Evolutionary conservation across 2,329 filamentous ascomycete species (phyloP).

Genomic region (Bipolaris cookei): DNA sequence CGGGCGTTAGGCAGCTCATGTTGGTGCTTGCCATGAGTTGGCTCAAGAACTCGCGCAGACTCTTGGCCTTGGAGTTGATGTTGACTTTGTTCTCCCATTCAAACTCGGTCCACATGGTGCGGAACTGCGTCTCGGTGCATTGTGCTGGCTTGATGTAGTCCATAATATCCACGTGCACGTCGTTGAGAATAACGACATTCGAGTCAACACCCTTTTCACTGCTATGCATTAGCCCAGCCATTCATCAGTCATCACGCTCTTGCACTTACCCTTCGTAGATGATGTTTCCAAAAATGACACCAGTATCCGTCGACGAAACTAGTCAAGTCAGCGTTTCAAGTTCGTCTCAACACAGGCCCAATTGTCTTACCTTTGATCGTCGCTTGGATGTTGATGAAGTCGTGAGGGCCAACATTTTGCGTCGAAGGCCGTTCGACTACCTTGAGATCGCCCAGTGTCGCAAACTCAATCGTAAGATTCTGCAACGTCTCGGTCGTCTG

Average conservation of each 20-base stretch:
- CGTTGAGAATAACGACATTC: slow-evolving; percentile 96
- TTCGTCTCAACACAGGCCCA: not conserved
- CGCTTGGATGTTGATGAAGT: slow-evolving; percentile 97
- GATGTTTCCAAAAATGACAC: slow-evolving; percentile 98
- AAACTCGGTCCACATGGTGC: slow-evolving; percentile 99
- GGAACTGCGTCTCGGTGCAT: slow-evolving; percentile 97
- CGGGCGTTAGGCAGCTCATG: slow-evolving; percentile 96
- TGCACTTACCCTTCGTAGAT: slow-evolving; percentile 79
- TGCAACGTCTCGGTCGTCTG: slow-evolving; percentile 96
- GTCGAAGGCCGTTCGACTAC: slow-evolving; percentile 96
- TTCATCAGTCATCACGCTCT: not conserved
- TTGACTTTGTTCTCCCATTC: slow-evolving; percentile 99
- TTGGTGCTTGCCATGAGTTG: slow-evolving; percentile 98
- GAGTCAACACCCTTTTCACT: slow-evolving; percentile 67
- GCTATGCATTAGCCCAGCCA: slow-evolving; percentile 67
- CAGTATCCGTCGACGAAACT: slow-evolving; percentile 96
- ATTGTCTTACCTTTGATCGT: slow-evolving; percentile 90
- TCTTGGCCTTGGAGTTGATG: slow-evolving; percentile 97
- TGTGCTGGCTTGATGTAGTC: slow-evolving; percentile 98
- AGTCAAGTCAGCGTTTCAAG: slow-evolving; percentile 15
- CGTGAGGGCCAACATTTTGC: slow-evolving; percentile 91
- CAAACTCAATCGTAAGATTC: slow-evolving; percentile 96
- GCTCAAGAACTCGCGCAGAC: slow-evolving; percentile 86
- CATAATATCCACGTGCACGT: slow-evolving; percentile 99
- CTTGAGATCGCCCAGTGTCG: slow-evolving; percentile 96